These are phyloP conservation scores for Pachyrhizus erosus DNA, from an alignment of 306 rosid genomes.

Conservation along the genomic window DNA sequence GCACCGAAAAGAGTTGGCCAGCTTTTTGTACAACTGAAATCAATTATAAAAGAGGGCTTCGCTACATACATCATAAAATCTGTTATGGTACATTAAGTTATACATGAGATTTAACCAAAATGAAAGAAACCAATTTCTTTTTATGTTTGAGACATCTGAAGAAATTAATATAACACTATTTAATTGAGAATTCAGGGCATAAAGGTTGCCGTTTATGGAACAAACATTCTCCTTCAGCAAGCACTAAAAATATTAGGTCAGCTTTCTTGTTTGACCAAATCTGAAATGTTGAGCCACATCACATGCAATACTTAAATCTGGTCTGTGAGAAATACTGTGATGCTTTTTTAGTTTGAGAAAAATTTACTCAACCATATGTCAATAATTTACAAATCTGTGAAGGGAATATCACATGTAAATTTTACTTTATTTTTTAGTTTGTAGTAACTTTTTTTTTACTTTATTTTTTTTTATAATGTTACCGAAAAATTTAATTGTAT, in stretches of 20 bases:
- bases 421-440: too few species aligned
- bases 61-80: background rate
- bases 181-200: background rate
- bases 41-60: background rate
- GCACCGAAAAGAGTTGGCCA: background rate
- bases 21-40: background rate
- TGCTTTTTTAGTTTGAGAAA: background rate
- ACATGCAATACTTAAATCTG: background rate
- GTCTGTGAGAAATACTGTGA: background rate
- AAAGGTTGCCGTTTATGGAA: background rate
- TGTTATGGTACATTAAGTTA: background rate
- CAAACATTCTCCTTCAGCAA: background rate
- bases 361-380: background rate
- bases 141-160: background rate
- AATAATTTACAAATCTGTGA: background rate
- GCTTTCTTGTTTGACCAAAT: conserved; percentile 1
- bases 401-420: background rate
- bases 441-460: background rate
- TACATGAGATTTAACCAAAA: background rate
- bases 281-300: background rate
- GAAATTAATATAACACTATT: background rate
- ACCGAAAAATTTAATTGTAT: background rate
- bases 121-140: background rate
- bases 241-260: conserved; percentile 2
- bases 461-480: background rate